Percentiles rank a stretch among this genome's conserved stretches.
phyloP scores from a whole-genome alignment of 2,329 filamentous ascomycete species.

The Pyrenochaeta sp. region DNA sequence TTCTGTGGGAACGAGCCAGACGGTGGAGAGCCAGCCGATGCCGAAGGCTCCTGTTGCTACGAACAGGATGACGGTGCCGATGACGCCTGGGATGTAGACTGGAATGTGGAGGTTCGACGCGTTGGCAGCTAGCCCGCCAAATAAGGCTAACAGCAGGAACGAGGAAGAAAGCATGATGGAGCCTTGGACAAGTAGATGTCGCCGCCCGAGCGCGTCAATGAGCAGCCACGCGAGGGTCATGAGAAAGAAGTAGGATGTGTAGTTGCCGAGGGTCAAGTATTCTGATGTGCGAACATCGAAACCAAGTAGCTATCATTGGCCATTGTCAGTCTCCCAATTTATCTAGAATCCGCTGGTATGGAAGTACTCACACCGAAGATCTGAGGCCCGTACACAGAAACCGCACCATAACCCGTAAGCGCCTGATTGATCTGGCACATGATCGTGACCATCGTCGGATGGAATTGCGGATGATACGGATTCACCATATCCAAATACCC shows the following conservation, averaged over 20 bases:
- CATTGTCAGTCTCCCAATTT: conserved; percentile 57
- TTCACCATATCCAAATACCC: conserved; percentile 67
- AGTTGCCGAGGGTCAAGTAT: conserved; percentile 67
- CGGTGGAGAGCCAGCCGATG: conserved; percentile 67
- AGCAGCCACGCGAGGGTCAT: conserved; percentile 70
- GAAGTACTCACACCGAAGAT: conserved; percentile 61
- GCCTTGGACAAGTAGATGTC: conserved; percentile 63
- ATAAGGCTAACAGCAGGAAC: conserved; percentile 62
- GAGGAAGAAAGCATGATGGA: conserved; percentile 58
- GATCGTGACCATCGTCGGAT: conserved; percentile 67
- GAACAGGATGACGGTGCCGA: conserved; percentile 63
- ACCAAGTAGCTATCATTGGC: conserved; percentile 64
- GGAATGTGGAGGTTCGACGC: conserved; percentile 50
- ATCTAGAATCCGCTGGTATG: background rate
- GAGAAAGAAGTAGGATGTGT: conserved; percentile 66
- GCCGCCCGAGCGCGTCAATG: conserved; percentile 65
- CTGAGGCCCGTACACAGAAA: conserved; percentile 70
- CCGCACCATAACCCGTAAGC: conserved; percentile 66
- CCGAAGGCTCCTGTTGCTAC: conserved; percentile 68
- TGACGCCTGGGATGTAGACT: conserved; percentile 56
- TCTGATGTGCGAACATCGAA: conserved; percentile 62
- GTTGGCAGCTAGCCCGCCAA: conserved; percentile 59
- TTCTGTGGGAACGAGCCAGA: conserved; percentile 68
- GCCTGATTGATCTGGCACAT: conserved; percentile 72
- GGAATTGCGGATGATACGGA: conserved; percentile 64